Conservation (phyloP, 352 stramenopile species). For the Phytophthora cactorum region DNA sequence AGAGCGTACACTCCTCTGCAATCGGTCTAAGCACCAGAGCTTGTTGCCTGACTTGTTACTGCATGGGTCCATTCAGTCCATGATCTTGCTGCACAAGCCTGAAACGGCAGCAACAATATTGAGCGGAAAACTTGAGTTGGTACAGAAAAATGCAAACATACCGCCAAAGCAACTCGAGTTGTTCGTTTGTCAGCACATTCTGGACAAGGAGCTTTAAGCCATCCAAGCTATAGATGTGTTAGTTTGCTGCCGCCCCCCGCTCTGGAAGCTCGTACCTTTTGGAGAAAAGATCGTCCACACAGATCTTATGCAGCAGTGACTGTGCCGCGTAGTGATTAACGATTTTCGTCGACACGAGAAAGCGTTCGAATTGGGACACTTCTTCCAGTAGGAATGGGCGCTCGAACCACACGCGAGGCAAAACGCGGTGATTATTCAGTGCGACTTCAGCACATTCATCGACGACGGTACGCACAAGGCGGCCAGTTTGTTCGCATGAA, state of each 20-base stretch:
- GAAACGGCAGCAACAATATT: neutral
- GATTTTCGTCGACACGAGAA: constrained; percentile 71
- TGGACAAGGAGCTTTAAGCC: constrained; percentile 45
- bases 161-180: constrained; percentile 57
- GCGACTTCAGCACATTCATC: constrained; percentile 61
- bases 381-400: constrained; percentile 77
- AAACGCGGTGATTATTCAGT: constrained; percentile 41
- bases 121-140: neutral
- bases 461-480: constrained; percentile 54
- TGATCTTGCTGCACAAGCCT: constrained; percentile 40
- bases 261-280: constrained; percentile 36
- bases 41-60: constrained; percentile 1
- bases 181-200: constrained; percentile 42
- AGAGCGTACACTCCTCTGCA: no score
- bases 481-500: constrained; percentile 46
- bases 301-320: constrained; percentile 72
- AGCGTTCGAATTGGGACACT: constrained; percentile 77
- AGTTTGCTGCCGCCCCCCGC: neutral
- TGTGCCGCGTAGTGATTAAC: constrained; percentile 71
- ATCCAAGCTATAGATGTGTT: constrained; percentile 36
- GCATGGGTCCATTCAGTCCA: constrained; percentile 23
- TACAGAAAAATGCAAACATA: constrained; percentile 16
- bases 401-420: constrained; percentile 80
- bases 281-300: constrained; percentile 57
- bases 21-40: neutral